Evolutionary conservation across 2,329 filamentous ascomycete species (phyloP), one percentile per base, ranked within the genome.

Genomic region (Fusarium duplospermum): DNA sequence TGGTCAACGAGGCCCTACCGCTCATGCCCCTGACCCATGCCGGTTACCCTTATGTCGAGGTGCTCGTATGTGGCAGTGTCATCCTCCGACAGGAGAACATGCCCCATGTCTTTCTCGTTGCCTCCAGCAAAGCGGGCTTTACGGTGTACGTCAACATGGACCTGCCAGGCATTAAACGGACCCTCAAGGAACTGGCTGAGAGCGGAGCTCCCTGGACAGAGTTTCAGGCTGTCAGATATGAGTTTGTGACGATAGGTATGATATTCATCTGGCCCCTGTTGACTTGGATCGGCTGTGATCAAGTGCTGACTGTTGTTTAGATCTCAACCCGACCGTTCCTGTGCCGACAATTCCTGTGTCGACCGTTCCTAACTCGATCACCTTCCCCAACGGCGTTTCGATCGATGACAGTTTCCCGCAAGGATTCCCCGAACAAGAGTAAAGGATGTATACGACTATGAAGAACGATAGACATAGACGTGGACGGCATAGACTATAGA

Each of bases 191-290:
- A 22, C 38, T 75, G 47, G 72, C 69, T 0, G 59, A 70, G 18
- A 72, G 65, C 14, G 72, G 65, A 13, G 65, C 72, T 3, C 38
- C 59, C 16, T 72, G 50, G 56, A 11, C 36, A 8, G 72, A 72
- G 0, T 64, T 70, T 4, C 65, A 70, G 14, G 60, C 56, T 0
- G 20, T 74, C 11, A 40, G 62, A n/a, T 74, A 70, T 11, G 22
- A 42, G 9, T 75, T 70, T 16, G 6, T 11, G 3, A 10, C 6
- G 9, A 6, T 3, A n/a, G 56, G 56, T 58, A 58, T n/a, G 56
- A 27, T 54, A 31, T 29, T 52, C 18, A 54, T 52, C 18, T 31
- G 27, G 16, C 7, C 4, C 16, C 10, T n/a, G 6, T 16, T 9
- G 10, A 16, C 7, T 9, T 45, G 42, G 5, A 10, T 47, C 45